These are phyloP conservation scores for Aschersonia sp. DNA, from an alignment of 2,329 filamentous ascomycete genomes.

Conservation along the genomic window DNA sequence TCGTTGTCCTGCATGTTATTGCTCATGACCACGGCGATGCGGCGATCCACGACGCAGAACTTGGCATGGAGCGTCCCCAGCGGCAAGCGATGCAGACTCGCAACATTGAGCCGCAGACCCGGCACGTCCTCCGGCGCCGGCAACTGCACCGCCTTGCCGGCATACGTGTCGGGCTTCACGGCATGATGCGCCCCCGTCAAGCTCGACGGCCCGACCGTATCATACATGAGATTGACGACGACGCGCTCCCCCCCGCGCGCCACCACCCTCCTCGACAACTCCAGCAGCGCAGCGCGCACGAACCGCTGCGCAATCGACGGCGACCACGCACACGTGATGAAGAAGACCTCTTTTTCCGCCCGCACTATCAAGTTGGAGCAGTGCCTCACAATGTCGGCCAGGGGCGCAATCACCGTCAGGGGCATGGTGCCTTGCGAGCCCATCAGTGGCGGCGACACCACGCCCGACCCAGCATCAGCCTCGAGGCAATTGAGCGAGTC, in stretches of 20 bases:
- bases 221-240: conserved; percentile 63
- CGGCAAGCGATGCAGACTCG: conserved; percentile 56
- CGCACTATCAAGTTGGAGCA: conserved; percentile 64
- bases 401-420: conserved; percentile 44
- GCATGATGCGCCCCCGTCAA: conserved; percentile 49
- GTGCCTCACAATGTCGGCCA: conserved; percentile 54
- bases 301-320: conserved; percentile 52
- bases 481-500: conserved; percentile 45
- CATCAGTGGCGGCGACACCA: conserved; percentile 37
- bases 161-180: conserved; percentile 43
- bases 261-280: conserved; percentile 53
- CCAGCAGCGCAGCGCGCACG: conserved; percentile 52
- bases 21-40: conserved; percentile 56
- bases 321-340: conserved; percentile 67
- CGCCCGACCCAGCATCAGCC: conserved; percentile 31
- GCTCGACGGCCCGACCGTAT: conserved; percentile 53
- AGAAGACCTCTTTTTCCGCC: conserved; percentile 57
- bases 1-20: conserved; percentile 71
- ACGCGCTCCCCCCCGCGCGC: conserved; percentile 35
- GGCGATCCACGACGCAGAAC: conserved; percentile 63
- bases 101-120: conserved; percentile 55
- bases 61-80: conserved; percentile 68
- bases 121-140: conserved; percentile 53
- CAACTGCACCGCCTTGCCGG: conserved; percentile 41
- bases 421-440: conserved; percentile 47